Evolutionary conservation across 2,329 filamentous ascomycete genomes (phyloP).

Genomic region (Blumeria hordei): DNA sequence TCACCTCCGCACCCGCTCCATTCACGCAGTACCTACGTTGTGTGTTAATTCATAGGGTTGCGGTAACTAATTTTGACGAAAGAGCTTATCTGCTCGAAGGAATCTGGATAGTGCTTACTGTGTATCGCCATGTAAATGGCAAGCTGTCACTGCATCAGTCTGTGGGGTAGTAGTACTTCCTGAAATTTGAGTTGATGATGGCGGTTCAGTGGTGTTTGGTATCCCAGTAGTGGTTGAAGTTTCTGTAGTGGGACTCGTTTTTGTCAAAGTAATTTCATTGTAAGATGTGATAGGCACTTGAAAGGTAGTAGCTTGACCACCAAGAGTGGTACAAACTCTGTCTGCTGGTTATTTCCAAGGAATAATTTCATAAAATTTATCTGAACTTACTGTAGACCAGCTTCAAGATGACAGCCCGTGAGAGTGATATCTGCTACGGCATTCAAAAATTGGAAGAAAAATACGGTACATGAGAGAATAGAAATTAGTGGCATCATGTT

Average conservation of each 20-base stretch:
- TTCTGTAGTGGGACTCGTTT: neutral
- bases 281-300: neutral
- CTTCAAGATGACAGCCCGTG: neutral
- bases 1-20: constrained; percentile 18
- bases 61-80: neutral
- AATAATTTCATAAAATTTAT: neutral
- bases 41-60: neutral
- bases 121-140: neutral
- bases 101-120: neutral
- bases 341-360: neutral
- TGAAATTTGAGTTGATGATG: neutral
- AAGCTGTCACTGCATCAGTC: neutral
- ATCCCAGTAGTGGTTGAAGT: neutral
- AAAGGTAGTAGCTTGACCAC: neutral
- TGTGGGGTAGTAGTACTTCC: neutral
- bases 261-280: neutral
- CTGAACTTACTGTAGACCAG: neutral
- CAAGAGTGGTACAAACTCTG: neutral
- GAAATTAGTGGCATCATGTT: too few species aligned
- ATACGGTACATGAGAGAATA: too few species aligned
- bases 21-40: constrained; percentile 19
- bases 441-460: neutral
- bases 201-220: neutral
- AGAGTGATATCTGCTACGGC: neutral
- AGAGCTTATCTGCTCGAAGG: neutral